These are phyloP conservation scores for Jaltomata sinuosa DNA, from an alignment of 257 asterid species.

Conservation along the genomic window DNA sequence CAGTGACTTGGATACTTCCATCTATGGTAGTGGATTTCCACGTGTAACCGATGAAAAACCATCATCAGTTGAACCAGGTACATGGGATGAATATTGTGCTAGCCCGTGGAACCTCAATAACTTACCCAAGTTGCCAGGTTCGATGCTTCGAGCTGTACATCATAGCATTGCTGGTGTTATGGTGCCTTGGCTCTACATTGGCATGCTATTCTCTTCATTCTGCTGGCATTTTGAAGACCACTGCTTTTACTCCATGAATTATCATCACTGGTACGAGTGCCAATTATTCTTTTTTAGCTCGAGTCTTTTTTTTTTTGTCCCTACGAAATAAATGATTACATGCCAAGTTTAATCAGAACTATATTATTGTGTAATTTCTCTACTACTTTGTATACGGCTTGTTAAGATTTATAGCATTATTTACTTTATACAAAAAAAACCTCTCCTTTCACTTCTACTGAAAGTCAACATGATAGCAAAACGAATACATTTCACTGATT, in stretches of 20 bases:
- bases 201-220: slow-evolving; percentile 91
- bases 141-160: slow-evolving; percentile 82
- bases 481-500: background rate
- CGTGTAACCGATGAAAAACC: slow-evolving; percentile 44
- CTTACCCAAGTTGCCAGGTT: slow-evolving; percentile 85
- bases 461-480: background rate
- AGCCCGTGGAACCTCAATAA: slow-evolving; percentile 96
- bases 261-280: slow-evolving; percentile 76
- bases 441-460: background rate
- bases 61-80: slow-evolving; percentile 40
- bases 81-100: slow-evolving; percentile 72
- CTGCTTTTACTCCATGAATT: slow-evolving; percentile 95
- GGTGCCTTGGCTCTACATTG: slow-evolving; percentile 97
- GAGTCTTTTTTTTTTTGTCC: background rate
- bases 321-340: background rate
- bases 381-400: background rate
- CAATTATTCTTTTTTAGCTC: background rate
- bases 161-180: slow-evolving; percentile 91
- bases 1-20: slow-evolving; percentile 88
- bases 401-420: background rate
- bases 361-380: background rate
- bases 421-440: background rate
- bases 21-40: slow-evolving; percentile 92
- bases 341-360: background rate
- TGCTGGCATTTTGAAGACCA: slow-evolving; percentile 99